phyloP scores from a whole-genome alignment of 306 rosid species.

The Prosopis cineraria region DNA sequence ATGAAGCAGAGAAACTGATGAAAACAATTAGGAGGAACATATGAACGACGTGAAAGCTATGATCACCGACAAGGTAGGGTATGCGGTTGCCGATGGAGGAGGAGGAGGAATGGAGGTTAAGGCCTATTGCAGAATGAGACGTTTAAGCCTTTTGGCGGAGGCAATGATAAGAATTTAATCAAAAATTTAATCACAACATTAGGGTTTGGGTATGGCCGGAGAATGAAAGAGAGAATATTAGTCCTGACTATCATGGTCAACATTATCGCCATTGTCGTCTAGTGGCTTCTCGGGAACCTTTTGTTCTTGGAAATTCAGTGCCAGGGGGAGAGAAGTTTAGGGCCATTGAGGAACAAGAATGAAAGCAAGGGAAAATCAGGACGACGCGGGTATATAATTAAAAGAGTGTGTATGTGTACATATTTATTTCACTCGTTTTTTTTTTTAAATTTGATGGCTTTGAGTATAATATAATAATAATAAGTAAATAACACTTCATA shows the following conservation, averaged over 20 bases:
- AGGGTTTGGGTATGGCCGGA: slow-evolving; percentile 39
- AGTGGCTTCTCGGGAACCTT: slow-evolving; percentile 31
- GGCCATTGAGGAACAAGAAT: not conserved
- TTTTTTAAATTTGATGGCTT: not conserved
- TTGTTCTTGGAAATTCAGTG: slow-evolving; percentile 27
- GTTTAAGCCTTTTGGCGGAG: not conserved
- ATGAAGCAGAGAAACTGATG: slow-evolving; percentile 49
- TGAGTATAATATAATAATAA: too few relatives aligned
- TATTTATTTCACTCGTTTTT: too few relatives aligned
- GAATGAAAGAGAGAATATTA: slow-evolving; percentile 16
- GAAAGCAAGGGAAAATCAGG: not conserved
- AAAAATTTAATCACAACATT: not conserved
- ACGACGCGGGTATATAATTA: not conserved
- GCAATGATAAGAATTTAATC: too few relatives aligned
- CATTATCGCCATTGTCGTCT: not conserved
- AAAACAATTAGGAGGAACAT: too few relatives aligned
- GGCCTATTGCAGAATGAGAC: not conserved
- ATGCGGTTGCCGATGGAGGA: not conserved
- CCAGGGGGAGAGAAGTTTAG: slow-evolving; percentile 43
- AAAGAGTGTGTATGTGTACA: too few relatives aligned
- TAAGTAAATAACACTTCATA: too few relatives aligned
- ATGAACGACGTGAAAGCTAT: slow-evolving; percentile 50
- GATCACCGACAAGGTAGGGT: slow-evolving; percentile 42
- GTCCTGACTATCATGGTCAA: not conserved
- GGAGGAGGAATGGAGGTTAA: not conserved